Evolutionary conservation across 106 monocot species (phyloP).

Genomic region (Ottelia alismoides): DNA sequence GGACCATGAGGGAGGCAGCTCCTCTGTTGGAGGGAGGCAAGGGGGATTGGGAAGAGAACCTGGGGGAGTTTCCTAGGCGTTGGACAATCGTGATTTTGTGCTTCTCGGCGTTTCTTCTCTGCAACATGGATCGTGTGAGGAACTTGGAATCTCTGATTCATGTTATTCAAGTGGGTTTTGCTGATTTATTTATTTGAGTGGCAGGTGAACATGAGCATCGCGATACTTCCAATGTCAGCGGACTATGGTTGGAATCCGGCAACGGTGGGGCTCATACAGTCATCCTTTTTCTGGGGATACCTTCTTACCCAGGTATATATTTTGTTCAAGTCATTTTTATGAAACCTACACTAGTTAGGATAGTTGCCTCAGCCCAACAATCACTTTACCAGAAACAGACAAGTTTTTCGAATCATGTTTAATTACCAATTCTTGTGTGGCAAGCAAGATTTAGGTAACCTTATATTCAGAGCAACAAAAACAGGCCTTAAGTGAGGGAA

Average conservation of each 20-base stretch:
- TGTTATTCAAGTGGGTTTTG: too few relatives aligned
- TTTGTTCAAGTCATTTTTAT: too few relatives aligned
- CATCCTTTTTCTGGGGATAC: slow-evolving; percentile 97
- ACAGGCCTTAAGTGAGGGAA: too few relatives aligned
- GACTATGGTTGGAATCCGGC: slow-evolving; percentile 67
- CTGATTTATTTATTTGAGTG: neutral
- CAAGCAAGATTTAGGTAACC: too few relatives aligned
- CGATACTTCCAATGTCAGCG: slow-evolving; percentile 90
- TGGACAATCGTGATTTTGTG: slow-evolving; percentile 78
- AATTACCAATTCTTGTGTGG: too few relatives aligned
- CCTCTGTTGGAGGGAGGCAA: neutral
- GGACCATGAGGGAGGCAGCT: too few relatives aligned
- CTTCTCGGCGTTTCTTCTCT: slow-evolving; percentile 86
- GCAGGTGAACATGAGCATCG: slow-evolving; percentile 97
- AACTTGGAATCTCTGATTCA: too few relatives aligned
- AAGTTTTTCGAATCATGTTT: too few relatives aligned
- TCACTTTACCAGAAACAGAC: too few relatives aligned
- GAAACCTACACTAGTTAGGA: too few relatives aligned
- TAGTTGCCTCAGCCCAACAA: too few relatives aligned
- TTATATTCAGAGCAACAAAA: too few relatives aligned
- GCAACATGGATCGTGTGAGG: slow-evolving; percentile 91
- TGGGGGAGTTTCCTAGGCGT: slow-evolving; percentile 58
- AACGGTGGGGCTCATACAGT: slow-evolving; percentile 86
- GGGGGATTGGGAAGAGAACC: neutral
- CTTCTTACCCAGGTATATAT: slow-evolving; percentile 76